A percentile compares a stretch with the other conserved stretches of the same genome.
Evolutionary conservation across 208 protist species (phyloP).

Genomic region (Phytomonas francai): DNA sequence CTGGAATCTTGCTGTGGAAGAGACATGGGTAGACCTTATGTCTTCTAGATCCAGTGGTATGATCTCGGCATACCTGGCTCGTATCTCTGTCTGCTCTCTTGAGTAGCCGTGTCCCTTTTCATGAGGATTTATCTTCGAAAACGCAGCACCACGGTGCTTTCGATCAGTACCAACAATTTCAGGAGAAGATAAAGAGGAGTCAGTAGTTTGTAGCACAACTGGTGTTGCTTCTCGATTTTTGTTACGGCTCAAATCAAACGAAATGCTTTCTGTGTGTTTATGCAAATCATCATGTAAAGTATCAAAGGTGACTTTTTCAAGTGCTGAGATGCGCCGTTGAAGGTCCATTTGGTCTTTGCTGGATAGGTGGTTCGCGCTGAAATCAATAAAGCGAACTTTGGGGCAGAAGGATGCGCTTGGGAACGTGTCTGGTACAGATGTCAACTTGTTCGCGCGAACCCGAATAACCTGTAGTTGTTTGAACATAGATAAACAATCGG

Average conservation of each 20-base stretch:
- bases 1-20: not conserved
- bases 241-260: not conserved
- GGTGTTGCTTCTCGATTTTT: not conserved
- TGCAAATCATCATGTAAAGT: not conserved
- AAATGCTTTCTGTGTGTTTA: not conserved
- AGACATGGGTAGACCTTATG: not conserved
- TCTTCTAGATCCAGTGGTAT: not conserved
- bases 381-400: not conserved
- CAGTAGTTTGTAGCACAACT: not conserved
- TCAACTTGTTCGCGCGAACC: slow-evolving; percentile 16
- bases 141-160: not conserved
- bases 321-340: not conserved
- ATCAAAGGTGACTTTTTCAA: not conserved
- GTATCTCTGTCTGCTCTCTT: not conserved
- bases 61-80: not conserved
- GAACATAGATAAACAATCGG: slow-evolving; percentile 20
- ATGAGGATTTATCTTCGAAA: not conserved
- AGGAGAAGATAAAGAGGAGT: not conserved
- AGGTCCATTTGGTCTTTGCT: not conserved
- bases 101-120: not conserved
- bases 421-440: slow-evolving; percentile 17
- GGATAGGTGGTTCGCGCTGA: not conserved
- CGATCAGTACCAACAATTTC: not conserved
- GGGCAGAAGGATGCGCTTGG: slow-evolving; percentile 2
- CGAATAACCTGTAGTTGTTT: slow-evolving; percentile 31